Evolutionary conservation across 192 early-diverging fungal genomes (phyloP).

Genomic region (Mortierella hygrophila): DNA sequence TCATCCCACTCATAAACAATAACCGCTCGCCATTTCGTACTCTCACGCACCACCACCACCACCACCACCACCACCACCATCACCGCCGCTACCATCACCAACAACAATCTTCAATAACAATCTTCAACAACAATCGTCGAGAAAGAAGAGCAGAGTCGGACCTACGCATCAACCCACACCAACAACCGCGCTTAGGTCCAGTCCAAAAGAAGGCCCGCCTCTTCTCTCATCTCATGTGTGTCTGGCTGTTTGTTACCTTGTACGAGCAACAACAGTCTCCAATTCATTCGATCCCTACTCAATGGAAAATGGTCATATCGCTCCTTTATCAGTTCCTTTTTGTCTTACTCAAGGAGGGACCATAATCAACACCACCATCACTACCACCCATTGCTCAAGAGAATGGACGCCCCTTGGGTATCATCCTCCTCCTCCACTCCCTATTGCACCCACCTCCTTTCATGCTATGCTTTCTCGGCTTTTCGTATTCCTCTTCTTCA

Average conservation of each 20-base stretch:
- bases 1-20: background rate
- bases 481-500: background rate
- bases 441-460: background rate
- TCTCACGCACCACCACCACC: background rate
- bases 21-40: background rate
- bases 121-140: background rate
- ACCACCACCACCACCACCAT: background rate
- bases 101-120: background rate
- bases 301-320: no score
- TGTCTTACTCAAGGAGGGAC: background rate
- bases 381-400: background rate
- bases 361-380: background rate
- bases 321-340: background rate
- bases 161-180: background rate
- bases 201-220: background rate
- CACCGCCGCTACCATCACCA: background rate
- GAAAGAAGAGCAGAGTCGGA: background rate
- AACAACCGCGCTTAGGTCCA: background rate
- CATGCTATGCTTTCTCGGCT: background rate
- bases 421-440: background rate
- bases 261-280: no score
- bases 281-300: no score
- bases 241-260: background rate
- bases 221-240: background rate
- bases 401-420: background rate